Conservation (phyloP, 2,329 filamentous ascomycete species). For the Sporothrix euskadiensis region DNA sequence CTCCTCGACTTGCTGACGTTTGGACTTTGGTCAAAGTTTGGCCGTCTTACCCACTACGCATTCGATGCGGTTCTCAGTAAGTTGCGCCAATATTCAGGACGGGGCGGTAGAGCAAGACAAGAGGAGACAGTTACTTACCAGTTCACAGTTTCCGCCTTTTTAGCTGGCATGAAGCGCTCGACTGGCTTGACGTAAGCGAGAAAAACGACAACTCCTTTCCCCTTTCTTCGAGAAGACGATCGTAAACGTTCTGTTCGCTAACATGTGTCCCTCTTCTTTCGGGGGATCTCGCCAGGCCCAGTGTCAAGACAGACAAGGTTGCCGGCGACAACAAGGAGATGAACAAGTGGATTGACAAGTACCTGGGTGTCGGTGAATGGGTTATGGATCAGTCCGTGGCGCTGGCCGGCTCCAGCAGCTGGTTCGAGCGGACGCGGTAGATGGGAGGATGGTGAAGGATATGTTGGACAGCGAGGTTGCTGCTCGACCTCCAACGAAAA, state of each 20-base stretch:
- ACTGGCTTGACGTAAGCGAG: slow-evolving; percentile 91
- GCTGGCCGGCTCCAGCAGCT: slow-evolving; percentile 81
- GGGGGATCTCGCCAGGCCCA: slow-evolving; percentile 58
- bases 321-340: slow-evolving; percentile 77
- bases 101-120: neutral
- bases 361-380: slow-evolving; percentile 93
- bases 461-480: neutral
- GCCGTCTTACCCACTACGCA: slow-evolving; percentile 89
- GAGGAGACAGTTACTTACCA: neutral
- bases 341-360: slow-evolving; percentile 87
- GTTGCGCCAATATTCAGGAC: slow-evolving; percentile 39
- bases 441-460: neutral
- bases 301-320: slow-evolving; percentile 84
- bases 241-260: slow-evolving; percentile 40
- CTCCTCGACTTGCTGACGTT: slow-evolving; percentile 69
- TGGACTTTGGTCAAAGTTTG: slow-evolving; percentile 76
- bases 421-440: slow-evolving; percentile 85
- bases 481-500: neutral
- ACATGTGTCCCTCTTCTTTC: slow-evolving; percentile 43
- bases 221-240: neutral
- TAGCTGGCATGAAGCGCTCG: slow-evolving; percentile 95
- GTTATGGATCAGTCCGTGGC: slow-evolving; percentile 98
- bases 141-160: slow-evolving; percentile 79
- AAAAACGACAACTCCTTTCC: neutral
- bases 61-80: slow-evolving; percentile 91